These are phyloP conservation scores for Antrodiella citrinella DNA, from an alignment of 768 basidiomycete genomes.

Conservation along the genomic window DNA sequence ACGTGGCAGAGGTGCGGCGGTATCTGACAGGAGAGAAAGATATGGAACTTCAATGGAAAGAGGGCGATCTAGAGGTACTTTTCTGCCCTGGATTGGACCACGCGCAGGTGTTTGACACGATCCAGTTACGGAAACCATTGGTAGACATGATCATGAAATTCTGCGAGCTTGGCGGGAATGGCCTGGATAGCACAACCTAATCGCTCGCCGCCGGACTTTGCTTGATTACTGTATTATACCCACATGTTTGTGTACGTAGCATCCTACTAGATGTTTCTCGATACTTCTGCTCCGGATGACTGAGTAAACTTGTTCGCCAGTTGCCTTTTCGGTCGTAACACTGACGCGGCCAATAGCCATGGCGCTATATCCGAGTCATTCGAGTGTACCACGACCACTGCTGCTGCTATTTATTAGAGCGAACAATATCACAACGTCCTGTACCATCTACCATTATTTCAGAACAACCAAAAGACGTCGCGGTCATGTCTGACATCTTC, in stretches of 20 bases:
- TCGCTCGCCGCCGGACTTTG: no score
- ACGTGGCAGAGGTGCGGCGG: constrained; percentile 27
- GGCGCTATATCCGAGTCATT: no score
- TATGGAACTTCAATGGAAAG: constrained; percentile 19
- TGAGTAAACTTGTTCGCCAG: background rate
- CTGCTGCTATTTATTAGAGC: no score
- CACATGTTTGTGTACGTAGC: no score
- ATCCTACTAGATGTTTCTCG: background rate
- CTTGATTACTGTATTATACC: background rate
- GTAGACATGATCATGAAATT: constrained; percentile 26
- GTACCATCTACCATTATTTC: no score
- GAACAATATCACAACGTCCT: no score
- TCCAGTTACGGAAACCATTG: constrained; percentile 20
- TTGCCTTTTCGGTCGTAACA: background rate
- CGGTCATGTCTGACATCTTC: constrained; percentile 45
- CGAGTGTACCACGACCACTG: no score
- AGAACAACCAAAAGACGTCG: no score
- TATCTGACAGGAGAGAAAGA: constrained; percentile 28
- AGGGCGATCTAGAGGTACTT: constrained; percentile 29
- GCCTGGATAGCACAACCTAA: no score
- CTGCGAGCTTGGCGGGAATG: background rate
- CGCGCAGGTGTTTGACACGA: constrained; percentile 30
- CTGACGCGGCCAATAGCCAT: background rate
- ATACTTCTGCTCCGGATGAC: background rate
- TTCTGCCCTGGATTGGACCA: constrained; percentile 34